Evolutionary conservation across 164 flowering plant genomes (phyloP).

Genomic region (Vitis labrusca): DNA sequence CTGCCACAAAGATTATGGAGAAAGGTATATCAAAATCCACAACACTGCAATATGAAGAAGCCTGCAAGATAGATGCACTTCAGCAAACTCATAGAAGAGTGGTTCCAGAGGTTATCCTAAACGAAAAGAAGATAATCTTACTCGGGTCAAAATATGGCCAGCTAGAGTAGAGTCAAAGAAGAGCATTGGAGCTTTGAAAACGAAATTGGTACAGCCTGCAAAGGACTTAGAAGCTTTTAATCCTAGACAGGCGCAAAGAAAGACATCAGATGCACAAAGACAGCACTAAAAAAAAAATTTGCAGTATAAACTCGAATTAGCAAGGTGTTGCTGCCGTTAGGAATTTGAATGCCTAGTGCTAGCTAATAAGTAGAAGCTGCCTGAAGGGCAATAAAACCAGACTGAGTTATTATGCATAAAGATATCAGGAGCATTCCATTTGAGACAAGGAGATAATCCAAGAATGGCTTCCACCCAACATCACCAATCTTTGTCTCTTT

Average conservation of each 20-base stretch:
- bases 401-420: constrained; percentile 32
- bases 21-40: constrained; percentile 79
- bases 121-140: constrained; percentile 22
- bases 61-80: constrained; percentile 37
- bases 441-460: constrained; percentile 59
- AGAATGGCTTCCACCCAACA: constrained; percentile 71
- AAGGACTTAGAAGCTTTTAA: constrained; percentile 70
- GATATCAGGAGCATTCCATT: constrained; percentile 37
- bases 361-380: constrained; percentile 73
- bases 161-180: constrained; percentile 91
- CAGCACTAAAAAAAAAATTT: constrained; percentile 40
- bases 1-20: constrained; percentile 36
- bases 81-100: background rate
- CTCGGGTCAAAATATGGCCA: constrained; percentile 77
- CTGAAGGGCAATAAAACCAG: constrained; percentile 59
- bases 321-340: constrained; percentile 36
- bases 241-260: constrained; percentile 52
- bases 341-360: constrained; percentile 55
- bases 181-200: constrained; percentile 88
- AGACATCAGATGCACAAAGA: constrained; percentile 58
- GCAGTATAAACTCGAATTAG: constrained; percentile 65
- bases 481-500: constrained; percentile 73
- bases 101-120: background rate
- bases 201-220: constrained; percentile 49
- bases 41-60: constrained; percentile 77